These are phyloP conservation scores for Monilinia polystroma DNA, from an alignment of 2,329 filamentous ascomycete genomes.

Conservation along the genomic window DNA sequence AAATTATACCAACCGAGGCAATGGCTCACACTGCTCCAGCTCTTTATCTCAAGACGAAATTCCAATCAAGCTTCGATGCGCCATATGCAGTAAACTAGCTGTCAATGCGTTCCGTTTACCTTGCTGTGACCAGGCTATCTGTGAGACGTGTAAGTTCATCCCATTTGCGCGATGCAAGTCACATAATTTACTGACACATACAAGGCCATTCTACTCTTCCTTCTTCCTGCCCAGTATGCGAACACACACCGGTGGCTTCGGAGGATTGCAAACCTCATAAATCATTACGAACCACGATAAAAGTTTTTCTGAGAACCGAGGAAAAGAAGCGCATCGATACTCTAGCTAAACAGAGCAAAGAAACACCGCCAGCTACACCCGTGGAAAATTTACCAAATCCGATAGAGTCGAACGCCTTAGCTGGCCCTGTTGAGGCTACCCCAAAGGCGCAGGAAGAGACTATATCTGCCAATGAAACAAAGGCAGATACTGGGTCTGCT, in stretches of 20 bases:
- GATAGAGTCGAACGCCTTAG: conserved; percentile 26
- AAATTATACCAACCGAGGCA: conserved; percentile 20
- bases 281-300: conserved; percentile 85
- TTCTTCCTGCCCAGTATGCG: conserved; percentile 85
- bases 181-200: conserved; percentile 7
- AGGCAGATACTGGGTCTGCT: not conserved
- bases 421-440: conserved; percentile 32
- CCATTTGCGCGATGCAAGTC: not conserved
- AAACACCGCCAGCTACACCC: conserved; percentile 40
- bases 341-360: conserved; percentile 46
- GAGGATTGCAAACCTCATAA: conserved; percentile 89
- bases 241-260: conserved; percentile 81
- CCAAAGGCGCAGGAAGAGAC: conserved; percentile 26
- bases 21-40: conserved; percentile 27
- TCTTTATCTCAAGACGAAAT: conserved; percentile 64
- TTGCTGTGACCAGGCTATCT: conserved; percentile 94
- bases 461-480: conserved; percentile 22
- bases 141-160: conserved; percentile 69
- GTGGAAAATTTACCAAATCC: conserved; percentile 29
- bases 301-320: conserved; percentile 84
- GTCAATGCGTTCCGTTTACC: conserved; percentile 88
- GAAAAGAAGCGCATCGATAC: conserved; percentile 81
- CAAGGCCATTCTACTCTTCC: conserved; percentile 71
- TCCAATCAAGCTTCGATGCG: conserved; percentile 94
- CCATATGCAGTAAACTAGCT: conserved; percentile 86